phyloP scores from a whole-genome alignment of 2,329 filamentous ascomycete genomes.

The Nothophaeocryptopus gaeumannii region DNA sequence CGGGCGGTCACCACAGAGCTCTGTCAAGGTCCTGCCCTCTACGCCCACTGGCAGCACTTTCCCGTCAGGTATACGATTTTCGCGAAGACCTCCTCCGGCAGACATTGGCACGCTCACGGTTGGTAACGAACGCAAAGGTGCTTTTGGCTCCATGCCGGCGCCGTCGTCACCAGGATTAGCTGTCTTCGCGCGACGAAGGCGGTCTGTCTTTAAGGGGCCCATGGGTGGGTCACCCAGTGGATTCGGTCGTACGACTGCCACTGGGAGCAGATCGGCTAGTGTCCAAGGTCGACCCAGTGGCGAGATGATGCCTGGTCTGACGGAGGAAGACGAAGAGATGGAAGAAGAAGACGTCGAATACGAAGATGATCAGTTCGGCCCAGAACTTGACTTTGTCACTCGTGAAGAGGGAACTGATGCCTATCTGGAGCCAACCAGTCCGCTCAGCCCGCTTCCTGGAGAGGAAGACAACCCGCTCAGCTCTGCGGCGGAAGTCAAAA shows the following conservation, averaged over 20 bases:
- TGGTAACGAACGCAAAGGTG: conserved; percentile 22
- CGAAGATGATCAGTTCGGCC: conserved; percentile 32
- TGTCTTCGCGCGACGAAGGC: conserved; percentile 77
- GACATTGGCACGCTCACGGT: conserved; percentile 29
- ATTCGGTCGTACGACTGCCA: conserved; percentile 17
- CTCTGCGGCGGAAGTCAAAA: not conserved
- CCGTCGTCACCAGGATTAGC: conserved; percentile 61
- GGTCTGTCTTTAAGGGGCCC: conserved; percentile 78
- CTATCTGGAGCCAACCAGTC: conserved; percentile 17
- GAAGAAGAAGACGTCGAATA: conserved; percentile 28
- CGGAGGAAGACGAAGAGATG: conserved; percentile 34
- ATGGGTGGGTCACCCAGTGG: conserved; percentile 50
- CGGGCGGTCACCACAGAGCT: conserved; percentile 77
- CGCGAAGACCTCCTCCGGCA: conserved; percentile 32
- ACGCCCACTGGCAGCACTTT: conserved; percentile 75
- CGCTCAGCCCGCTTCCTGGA: conserved; percentile 16
- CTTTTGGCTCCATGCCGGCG: conserved; percentile 30
- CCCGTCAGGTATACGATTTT: conserved; percentile 77
- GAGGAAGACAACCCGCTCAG: conserved; percentile 14
- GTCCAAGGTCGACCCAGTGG: conserved; percentile 66
- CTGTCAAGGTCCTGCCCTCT: conserved; percentile 90
- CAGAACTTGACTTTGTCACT: conserved; percentile 13
- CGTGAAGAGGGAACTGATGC: conserved; percentile 8
- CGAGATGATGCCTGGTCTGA: conserved; percentile 63
- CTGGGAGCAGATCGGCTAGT: conserved; percentile 49